Evolutionary conservation across 148 eudicot genomes (phyloP), one percentile per base, ranked within the genome.

Genomic region (Salicornia ramosissima): DNA sequence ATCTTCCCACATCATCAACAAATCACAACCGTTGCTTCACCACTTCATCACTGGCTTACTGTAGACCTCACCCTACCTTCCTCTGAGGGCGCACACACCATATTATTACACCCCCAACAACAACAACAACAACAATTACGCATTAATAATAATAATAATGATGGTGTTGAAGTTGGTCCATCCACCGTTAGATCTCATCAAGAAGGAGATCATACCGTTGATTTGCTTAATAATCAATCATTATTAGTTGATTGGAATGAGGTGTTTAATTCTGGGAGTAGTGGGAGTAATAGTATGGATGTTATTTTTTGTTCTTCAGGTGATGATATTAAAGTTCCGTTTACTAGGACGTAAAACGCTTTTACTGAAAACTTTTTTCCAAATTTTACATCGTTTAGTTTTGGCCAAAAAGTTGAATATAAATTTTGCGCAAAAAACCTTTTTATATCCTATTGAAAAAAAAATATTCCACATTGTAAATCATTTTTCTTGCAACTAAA

Each of bases 231-330:
- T 42, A 47, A 52, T 36, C 68, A 64, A 2, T n/a, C 73, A 14
- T 73, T 87, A 77, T 73, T 87, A 77, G 78, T 79, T 65, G 96
- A 92, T 54, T 70, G 85, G 81, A 90, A 84, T 5, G 88, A 87
- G 59, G 84, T 89, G 93, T 89, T 92, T 63, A 92, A 87, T 65
- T 79, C 88, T 0, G 88, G 87, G 2, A 79, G 85, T 69, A 81
- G 85, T 42, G 80, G 87, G 60, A 75, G 64, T 59, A 85, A 77
- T 50, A 86, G 85, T 74, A 86, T 92, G 87, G 96, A 92, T 30
- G 65, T 79, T 10, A 89, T 92, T 30, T 89, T 92, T 55, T 75
- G 5, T 36, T 3, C 40, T 36, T 28, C 80, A 34, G 53, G 67
- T 43, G 84, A 78, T 59, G 79, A 83, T 10, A 62, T 36, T 3